phyloP scores from a whole-genome alignment of 495 filamentous ascomycete genomes.

The Neurospora sp. region DNA sequence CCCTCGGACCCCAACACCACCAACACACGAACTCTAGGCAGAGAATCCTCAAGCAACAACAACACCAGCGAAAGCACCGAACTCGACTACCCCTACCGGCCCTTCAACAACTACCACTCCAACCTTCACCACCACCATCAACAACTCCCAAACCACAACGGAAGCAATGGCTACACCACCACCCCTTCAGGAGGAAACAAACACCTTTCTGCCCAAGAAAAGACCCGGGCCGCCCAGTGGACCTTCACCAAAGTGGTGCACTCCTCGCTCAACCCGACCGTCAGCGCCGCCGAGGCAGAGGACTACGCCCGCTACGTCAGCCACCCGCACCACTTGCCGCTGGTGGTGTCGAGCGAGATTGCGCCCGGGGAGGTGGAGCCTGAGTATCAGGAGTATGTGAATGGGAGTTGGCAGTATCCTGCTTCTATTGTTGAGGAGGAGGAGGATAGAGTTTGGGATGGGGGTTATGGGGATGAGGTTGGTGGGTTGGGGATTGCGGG shows the following conservation, averaged over 20 bases:
- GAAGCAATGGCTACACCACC: background rate
- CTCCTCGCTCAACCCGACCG: constrained; percentile 69
- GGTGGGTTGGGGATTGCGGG: background rate
- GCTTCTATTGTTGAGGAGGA: background rate
- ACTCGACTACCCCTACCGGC: background rate
- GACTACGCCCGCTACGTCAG: constrained; percentile 88
- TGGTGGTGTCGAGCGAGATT: constrained; percentile 68
- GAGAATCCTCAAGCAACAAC: background rate
- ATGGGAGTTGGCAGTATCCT: constrained; percentile 37
- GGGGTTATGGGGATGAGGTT: background rate
- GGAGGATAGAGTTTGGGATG: background rate
- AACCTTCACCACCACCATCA: background rate
- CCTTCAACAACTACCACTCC: background rate
- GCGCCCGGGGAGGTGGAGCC: constrained; percentile 38
- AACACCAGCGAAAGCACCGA: constrained; percentile 12
- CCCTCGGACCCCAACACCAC: constrained; percentile 25
- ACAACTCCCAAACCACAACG: background rate
- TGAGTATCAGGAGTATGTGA: constrained; percentile 68
- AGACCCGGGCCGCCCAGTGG: constrained; percentile 67
- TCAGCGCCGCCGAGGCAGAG: constrained; percentile 60
- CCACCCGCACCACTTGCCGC: constrained; percentile 79
- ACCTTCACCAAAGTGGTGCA: constrained; percentile 76
- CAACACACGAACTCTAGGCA: constrained; percentile 2
- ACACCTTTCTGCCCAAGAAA: constrained; percentile 39
- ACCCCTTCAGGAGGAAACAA: constrained; percentile 16